Conservation (phyloP, 352 stramenopile genomes). For the Globisporangium spiculum region DNA sequence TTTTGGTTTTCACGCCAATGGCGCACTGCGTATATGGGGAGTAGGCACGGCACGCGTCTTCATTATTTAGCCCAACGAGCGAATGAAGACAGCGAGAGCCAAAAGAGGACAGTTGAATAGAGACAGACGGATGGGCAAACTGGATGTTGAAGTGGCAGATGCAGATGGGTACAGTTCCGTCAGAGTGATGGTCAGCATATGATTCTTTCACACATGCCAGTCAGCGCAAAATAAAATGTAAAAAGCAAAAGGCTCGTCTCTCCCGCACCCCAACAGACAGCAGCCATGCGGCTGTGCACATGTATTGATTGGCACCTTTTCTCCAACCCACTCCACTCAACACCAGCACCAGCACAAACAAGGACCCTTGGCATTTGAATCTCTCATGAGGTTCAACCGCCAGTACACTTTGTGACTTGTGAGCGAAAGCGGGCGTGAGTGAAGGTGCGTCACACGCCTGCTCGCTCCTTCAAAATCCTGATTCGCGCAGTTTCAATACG, state of each 20-base stretch:
- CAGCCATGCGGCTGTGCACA: not conserved
- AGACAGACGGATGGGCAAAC: not conserved
- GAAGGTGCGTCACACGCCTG: not conserved
- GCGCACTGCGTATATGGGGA: not conserved
- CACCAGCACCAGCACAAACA: not conserved
- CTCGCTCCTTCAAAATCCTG: not conserved
- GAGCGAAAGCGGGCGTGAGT: not conserved
- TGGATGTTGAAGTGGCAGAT: slow-evolving; percentile 12
- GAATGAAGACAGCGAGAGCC: too few relatives aligned
- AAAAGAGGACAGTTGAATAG: not conserved
- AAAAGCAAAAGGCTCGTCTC: not conserved
- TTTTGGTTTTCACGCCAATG: not conserved
- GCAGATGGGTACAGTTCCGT: not conserved
- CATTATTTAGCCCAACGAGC: not conserved
- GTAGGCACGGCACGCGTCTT: not conserved
- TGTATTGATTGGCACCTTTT: not conserved
- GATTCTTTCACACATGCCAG: not conserved
- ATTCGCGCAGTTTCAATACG: not conserved
- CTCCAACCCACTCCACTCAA: not conserved
- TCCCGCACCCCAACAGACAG: not conserved
- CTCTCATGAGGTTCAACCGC: not conserved
- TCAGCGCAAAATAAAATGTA: not conserved
- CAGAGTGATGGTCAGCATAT: slow-evolving; percentile 1
- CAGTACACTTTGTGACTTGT: not conserved
- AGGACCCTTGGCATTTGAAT: not conserved